A percentile compares a stretch with the other conserved stretches of the same genome.
phyloP scores from a whole-genome alignment of 495 filamentous ascomycete genomes.

The Friedmanniomyces simplex region DNA sequence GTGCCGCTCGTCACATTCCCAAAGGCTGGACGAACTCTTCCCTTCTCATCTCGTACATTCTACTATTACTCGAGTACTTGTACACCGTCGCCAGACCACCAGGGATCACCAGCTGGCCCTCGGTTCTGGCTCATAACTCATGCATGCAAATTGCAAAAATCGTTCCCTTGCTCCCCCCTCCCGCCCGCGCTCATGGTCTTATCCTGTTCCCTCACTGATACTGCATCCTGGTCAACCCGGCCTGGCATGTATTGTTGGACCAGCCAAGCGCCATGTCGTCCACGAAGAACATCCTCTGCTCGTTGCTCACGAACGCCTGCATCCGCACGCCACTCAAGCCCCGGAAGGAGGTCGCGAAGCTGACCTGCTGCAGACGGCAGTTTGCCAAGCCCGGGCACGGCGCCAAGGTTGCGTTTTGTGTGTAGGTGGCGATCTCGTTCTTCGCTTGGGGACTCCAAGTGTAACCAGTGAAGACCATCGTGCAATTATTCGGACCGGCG shows the following conservation, averaged over 20 bases:
- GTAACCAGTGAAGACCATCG: constrained; percentile 33
- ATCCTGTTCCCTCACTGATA: not conserved
- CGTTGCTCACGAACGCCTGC: constrained; percentile 28
- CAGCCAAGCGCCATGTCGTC: constrained; percentile 35
- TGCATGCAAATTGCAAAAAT: not conserved
- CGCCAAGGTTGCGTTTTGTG: constrained; percentile 29
- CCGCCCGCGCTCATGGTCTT: not conserved
- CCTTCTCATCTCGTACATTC: not conserved
- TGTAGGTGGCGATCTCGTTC: constrained; percentile 20
- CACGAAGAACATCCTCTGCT: constrained; percentile 33
- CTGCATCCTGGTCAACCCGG: constrained; percentile 17
- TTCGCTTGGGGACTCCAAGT: constrained; percentile 18
- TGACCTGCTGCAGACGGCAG: constrained; percentile 31
- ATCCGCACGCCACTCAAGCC: constrained; percentile 35
- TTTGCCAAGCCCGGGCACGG: constrained; percentile 25
- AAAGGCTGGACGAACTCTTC: not conserved
- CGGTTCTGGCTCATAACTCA: not conserved
- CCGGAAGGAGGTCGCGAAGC: constrained; percentile 28
- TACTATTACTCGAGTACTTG: not conserved
- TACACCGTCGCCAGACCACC: not conserved
- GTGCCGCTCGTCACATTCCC: too few relatives aligned
- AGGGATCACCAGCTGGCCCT: not conserved
- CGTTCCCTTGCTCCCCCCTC: not conserved
- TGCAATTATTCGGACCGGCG: constrained; percentile 29
- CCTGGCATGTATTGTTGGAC: constrained; percentile 37